Percentiles rank a stretch among this genome's conserved stretches.
These are phyloP conservation scores for Diaporthe citrichinensis DNA, from an alignment of 2,329 filamentous ascomycete species.

Conservation along the genomic window DNA sequence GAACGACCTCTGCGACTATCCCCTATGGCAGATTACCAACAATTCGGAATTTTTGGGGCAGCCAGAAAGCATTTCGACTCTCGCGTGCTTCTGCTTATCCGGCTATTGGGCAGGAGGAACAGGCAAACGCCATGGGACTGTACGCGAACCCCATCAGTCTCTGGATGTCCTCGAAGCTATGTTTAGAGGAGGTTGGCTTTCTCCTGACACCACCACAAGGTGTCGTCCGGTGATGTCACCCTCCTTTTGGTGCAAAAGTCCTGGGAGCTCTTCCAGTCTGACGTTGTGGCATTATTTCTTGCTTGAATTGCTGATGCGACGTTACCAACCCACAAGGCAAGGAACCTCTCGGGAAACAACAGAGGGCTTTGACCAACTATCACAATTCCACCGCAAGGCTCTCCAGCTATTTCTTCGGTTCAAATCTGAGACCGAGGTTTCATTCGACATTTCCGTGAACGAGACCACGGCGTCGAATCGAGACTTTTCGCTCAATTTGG, in stretches of 20 bases:
- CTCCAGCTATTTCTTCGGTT: background rate
- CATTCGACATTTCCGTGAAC: background rate
- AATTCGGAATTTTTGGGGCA: background rate
- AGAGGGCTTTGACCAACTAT: too few species aligned
- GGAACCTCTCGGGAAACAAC: background rate
- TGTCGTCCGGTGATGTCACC: background rate
- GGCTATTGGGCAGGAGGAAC: rapidly evolving
- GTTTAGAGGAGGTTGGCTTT: background rate
- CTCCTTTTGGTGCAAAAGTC: too few species aligned
- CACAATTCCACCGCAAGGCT: background rate
- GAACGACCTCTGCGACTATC: background rate
- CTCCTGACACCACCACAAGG: background rate
- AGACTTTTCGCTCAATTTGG: background rate
- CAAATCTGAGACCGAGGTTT: background rate
- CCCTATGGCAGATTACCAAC: background rate
- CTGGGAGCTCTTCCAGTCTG: background rate
- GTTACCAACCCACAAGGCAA: background rate
- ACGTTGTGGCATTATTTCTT: background rate
- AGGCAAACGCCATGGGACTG: too few species aligned
- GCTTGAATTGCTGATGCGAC: background rate
- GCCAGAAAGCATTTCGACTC: background rate
- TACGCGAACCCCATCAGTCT: too few species aligned
- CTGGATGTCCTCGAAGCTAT: background rate
- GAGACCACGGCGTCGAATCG: rapidly evolving
- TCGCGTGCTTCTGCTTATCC: background rate